These are phyloP conservation scores for Glomus cerebriforme DNA, from an alignment of 192 early-diverging fungal genomes.

Conservation along the genomic window DNA sequence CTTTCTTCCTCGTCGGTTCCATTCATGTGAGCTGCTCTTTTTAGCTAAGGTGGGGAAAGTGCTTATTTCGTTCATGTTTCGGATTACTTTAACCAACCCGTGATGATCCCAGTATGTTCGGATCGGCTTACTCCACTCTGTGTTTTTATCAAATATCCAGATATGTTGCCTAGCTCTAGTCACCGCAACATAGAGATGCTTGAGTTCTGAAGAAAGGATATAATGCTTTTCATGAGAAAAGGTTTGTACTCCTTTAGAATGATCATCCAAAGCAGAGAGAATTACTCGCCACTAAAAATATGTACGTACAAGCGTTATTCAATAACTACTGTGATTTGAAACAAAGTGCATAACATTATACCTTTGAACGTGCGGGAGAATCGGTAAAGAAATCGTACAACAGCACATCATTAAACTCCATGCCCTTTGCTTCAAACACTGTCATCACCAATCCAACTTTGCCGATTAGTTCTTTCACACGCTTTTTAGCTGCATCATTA, in stretches of 20 bases:
- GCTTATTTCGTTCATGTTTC: neutral
- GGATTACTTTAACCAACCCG: neutral
- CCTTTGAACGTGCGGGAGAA: neutral
- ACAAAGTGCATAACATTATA: neutral
- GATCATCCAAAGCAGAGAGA: neutral
- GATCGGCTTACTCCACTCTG: neutral
- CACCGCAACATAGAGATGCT: constrained; percentile 32
- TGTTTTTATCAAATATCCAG: constrained; percentile 29
- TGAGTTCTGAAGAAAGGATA: constrained; percentile 26
- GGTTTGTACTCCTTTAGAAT: constrained; percentile 1
- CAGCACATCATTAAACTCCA: constrained; percentile 19
- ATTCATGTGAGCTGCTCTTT: neutral
- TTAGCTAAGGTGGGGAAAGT: neutral
- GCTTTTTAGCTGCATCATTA: neutral
- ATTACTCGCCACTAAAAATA: constrained; percentile 21
- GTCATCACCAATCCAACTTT: constrained; percentile 9
- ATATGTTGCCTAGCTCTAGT: constrained; percentile 19
- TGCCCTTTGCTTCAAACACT: constrained; percentile 18
- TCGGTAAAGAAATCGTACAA: constrained; percentile 30
- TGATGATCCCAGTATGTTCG: constrained; percentile 4
- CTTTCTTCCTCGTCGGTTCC: neutral
- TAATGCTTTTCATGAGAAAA: constrained; percentile 25
- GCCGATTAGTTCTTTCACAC: neutral
- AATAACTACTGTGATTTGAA: neutral
- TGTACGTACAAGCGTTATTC: too few relatives aligned